A percentile compares a stretch with the other conserved stretches of the same genome.
Evolutionary conservation across 2,329 filamentous ascomycete genomes (phyloP).

Genomic region (Byssochlamys sp.): DNA sequence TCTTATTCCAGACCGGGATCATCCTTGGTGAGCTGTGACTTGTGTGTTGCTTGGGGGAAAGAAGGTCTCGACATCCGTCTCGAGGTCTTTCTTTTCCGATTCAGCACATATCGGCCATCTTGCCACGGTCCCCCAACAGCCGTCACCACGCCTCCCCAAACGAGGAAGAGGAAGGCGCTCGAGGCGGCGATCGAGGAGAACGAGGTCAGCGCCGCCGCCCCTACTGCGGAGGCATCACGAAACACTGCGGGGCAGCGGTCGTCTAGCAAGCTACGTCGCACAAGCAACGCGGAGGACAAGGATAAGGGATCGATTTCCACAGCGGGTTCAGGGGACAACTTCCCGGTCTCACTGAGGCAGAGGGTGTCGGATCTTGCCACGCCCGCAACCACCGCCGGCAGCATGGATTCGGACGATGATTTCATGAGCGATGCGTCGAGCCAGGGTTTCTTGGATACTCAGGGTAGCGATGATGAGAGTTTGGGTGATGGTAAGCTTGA

Average conservation of each 20-base stretch:
- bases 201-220: slow-evolving; percentile 20
- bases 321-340: slow-evolving; percentile 4
- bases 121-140: slow-evolving; percentile 4
- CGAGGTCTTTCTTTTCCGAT: slow-evolving; percentile 13
- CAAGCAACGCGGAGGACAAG: slow-evolving; percentile 14
- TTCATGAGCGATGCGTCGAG: slow-evolving; percentile 78
- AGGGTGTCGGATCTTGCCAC: slow-evolving; percentile 30
- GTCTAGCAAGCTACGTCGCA: slow-evolving; percentile 17
- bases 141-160: slow-evolving; percentile 45
- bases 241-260: slow-evolving; percentile 15
- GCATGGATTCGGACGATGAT: slow-evolving; percentile 93
- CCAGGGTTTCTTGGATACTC: slow-evolving; percentile 54
- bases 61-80: slow-evolving; percentile 13
- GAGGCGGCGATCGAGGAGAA: slow-evolving; percentile 32
- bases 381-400: slow-evolving; percentile 37
- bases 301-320: slow-evolving; percentile 7
- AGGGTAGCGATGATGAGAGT: slow-evolving; percentile 64
- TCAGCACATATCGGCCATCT: slow-evolving; percentile 13
- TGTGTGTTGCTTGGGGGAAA: slow-evolving; percentile 17
- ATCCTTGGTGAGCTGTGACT: slow-evolving; percentile 14
- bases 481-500: slow-evolving; percentile 29
- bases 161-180: slow-evolving; percentile 45
- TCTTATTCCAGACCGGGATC: background rate
- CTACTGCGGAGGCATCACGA: slow-evolving; percentile 10
- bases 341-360: slow-evolving; percentile 11